Base-by-base conservation (phyloP, 2,329 filamentous ascomycete genomes). In the Trichoderma sp. region DNA sequence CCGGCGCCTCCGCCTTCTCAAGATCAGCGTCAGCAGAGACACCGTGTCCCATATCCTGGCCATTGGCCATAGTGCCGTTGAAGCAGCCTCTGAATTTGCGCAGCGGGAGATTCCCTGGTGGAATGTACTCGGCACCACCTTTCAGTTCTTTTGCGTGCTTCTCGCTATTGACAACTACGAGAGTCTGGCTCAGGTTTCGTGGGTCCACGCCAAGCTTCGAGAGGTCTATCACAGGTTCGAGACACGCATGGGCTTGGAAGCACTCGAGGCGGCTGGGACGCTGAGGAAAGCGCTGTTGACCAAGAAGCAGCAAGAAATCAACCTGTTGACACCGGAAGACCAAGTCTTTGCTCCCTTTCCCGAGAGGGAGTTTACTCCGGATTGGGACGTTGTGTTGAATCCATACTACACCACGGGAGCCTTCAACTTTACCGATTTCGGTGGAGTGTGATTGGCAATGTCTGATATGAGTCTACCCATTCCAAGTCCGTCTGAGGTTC, bases 231-330 rank as follows among this genome's bases (percentile, higher is more conserved):
- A 39, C 49, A 70, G 37, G n/a, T 18, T 71, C 16, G 59, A 55
- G 13, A 68, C 71, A 11, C 71, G 72, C 55, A 69, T 73, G 65
- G 68, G 66, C 4, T 28, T 34, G 18, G 71, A 72, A 58, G 71
- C 71, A 39, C 52, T 72, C 14, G 61, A 65, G 1, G 71, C 70
- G 39, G 70, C 70, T 10, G 30, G 11, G 24, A 28, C 24, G 4
- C 54, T 68, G 14, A 34, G 59, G 39, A 54, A 46, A 14, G 65
- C 59, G 16, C 37, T 49, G 13, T n/a, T 60, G 32, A 46, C 46
- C 8, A 68, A 54, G 26, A 68, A 68, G 65, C 59, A 49, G 26
- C 64, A 66, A 21, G 64, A 66, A 21, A 30, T 68, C n/a, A 26
- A 21, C 39, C 14, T 65, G 18, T n/a, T 66, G 43, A 55, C 32